Percentiles rank a stretch among this genome's conserved stretches.
Evolutionary conservation across 805 yeast species (phyloP).

Genomic region (Suhomyces kilbournensis): DNA sequence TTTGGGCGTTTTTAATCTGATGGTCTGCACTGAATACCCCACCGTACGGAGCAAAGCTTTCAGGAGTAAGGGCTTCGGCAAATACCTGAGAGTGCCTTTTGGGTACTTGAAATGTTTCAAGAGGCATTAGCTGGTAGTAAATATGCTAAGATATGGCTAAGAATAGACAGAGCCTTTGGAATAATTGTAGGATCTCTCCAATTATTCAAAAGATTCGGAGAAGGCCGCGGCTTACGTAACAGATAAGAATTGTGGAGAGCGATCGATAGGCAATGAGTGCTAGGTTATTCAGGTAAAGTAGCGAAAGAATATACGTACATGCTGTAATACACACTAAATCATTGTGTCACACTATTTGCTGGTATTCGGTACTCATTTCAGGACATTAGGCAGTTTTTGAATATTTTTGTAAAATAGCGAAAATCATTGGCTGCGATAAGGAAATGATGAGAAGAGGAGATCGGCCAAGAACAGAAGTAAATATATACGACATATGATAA

Average conservation of each 20-base stretch:
- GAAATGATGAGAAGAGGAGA: not conserved
- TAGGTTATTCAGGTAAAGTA: too few species aligned
- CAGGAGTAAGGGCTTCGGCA: constrained; percentile 67
- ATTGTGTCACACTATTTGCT: too few species aligned
- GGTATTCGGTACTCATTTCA: too few species aligned
- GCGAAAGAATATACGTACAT: too few species aligned
- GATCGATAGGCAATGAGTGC: too few species aligned
- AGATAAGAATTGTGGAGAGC: not conserved
- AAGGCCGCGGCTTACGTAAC: constrained; percentile 6
- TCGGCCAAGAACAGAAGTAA: not conserved
- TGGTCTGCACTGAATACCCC: constrained; percentile 75
- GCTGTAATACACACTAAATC: too few species aligned
- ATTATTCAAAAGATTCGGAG: constrained; percentile 4
- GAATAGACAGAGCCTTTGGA: not conserved
- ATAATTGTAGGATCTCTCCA: not conserved
- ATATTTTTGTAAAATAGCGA: not conserved
- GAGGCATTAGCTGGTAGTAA: constrained; percentile 29
- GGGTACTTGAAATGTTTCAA: constrained; percentile 35
- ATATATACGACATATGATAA: not conserved
- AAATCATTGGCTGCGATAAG: not conserved
- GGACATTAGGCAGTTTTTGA: not conserved
- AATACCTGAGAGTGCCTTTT: constrained; percentile 20
- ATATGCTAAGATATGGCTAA: not conserved
- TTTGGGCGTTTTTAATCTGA: constrained; percentile 48
- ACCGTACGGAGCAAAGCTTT: constrained; percentile 65